Evolutionary conservation across 768 basidiomycete species (phyloP).

Genomic region (Hydnum rufescens): DNA sequence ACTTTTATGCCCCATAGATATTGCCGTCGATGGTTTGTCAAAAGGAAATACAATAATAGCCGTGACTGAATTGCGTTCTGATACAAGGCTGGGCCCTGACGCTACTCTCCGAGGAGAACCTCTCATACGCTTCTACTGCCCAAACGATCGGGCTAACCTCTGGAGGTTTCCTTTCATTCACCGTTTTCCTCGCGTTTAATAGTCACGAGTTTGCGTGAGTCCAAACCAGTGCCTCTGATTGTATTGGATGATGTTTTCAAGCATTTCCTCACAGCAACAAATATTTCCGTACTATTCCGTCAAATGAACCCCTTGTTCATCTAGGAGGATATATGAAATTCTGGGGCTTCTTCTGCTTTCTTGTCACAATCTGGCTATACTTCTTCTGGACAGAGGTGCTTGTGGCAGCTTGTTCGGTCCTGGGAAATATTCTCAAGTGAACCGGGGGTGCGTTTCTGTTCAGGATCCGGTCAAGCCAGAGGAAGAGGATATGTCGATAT

Average conservation of each 20-base stretch:
- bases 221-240: not conserved
- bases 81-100: conserved; percentile 24
- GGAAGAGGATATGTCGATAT: conserved; percentile 76
- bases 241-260: not conserved
- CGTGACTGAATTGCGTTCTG: not conserved
- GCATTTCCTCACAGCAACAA: conserved; percentile 18
- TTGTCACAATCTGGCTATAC: conserved; percentile 73
- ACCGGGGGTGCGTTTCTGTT: too few relatives aligned
- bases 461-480: conserved; percentile 51
- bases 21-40: conserved; percentile 72
- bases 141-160: conserved; percentile 95
- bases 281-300: conserved; percentile 23
- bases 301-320: conserved; percentile 24
- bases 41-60: not conserved
- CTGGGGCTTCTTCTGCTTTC: conserved; percentile 63
- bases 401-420: too few relatives aligned
- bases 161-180: conserved; percentile 90
- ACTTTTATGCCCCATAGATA: conserved; percentile 45
- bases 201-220: conserved; percentile 71
- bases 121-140: conserved; percentile 94
- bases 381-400: conserved; percentile 78
- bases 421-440: too few relatives aligned
- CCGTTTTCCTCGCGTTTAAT: conserved; percentile 92
- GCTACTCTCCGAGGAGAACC: conserved; percentile 69
- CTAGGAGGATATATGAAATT: conserved; percentile 69